Conservation (phyloP, 139 green algal genomes). For the Haematococcus lacustris region DNA sequence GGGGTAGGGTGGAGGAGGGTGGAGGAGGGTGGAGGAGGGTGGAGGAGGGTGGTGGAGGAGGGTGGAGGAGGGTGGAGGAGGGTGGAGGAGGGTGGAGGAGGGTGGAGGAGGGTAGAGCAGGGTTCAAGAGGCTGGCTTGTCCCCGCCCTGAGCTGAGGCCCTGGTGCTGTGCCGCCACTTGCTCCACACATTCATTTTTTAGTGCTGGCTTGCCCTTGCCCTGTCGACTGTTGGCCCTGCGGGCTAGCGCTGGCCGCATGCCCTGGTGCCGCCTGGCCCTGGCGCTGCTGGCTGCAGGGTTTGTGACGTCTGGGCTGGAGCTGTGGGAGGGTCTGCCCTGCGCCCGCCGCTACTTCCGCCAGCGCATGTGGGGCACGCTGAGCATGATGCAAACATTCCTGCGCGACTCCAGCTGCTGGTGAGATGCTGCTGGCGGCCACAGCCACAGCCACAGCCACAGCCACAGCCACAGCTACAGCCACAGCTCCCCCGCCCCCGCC, state of each 20-base stretch:
- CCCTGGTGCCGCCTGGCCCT: background rate
- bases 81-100: too few relatives aligned
- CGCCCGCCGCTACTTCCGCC: conserved; percentile 46
- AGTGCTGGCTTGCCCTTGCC: background rate
- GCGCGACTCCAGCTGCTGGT: background rate
- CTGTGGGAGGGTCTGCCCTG: conserved; percentile 64
- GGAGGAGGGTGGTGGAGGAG: too few relatives aligned
- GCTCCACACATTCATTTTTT: background rate
- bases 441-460: too few relatives aligned
- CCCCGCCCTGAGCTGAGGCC: background rate
- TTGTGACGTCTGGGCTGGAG: conserved; percentile 68
- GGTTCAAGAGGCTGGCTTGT: background rate
- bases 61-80: too few relatives aligned
- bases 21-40: too few relatives aligned
- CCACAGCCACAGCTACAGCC: too few relatives aligned
- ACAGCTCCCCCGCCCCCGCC: too few relatives aligned
- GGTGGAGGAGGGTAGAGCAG: background rate
- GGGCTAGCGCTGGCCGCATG: background rate
- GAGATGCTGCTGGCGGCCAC: too few relatives aligned
- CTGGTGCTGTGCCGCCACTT: background rate
- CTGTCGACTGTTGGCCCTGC: background rate
- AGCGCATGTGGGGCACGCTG: conserved; percentile 59
- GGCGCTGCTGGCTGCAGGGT: conserved; percentile 3
- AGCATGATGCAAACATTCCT: conserved; percentile 38
- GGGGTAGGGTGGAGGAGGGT: too few relatives aligned